Evolutionary conservation across 352 stramenopile species (phyloP), one percentile per base, ranked within the genome.

Genomic region (Phytophthora pistaciae): DNA sequence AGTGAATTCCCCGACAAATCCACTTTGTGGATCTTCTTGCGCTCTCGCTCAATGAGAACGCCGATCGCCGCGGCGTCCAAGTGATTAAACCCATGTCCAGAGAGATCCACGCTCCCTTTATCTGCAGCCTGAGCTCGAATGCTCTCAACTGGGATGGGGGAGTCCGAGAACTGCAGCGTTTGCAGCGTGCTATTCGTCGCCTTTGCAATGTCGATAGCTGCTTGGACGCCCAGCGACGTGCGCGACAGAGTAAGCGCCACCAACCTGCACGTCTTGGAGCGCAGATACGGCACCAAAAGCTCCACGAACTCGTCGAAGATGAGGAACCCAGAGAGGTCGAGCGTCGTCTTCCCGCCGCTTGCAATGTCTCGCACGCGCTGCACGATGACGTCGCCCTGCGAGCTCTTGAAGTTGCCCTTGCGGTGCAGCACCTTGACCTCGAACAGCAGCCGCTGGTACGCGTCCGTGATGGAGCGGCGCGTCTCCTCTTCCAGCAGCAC

Each of bases 401-500:
- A 77, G n/a, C 74, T 77, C 21, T 86, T 90, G 46, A 94, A 94
- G 48, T 90, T 90, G 31, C 87, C 85, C 40, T 82, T 83, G 52
- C 83, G 84, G 58, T 90, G 71, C 65, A 90, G 70, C 1, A 73
- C 78, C 33, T 83, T 89, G 48, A 88, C 79, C 36, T 94, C 87
- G 59, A 87, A 91, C 20, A 94, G 72, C 16, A 94, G 77, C 11
- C 70, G 58, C 62, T 92, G 83, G 64, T 91, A 91, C 16, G 82
- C 63, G 20, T 94, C 82, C 0, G 79, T 89, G 50, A 92, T 93
- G 1, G 66, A 71, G 1, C 64, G 64, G 10, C 85, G 84, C 58
- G 80, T 91, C 68, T 94, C 82, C 8, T 91, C 80, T 66, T 94
- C 87, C 14, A 92, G 54, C n/a, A 91, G 66, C 9, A 78, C 54